These are phyloP conservation scores for Gonium pectorale DNA, from an alignment of 139 green algal species.

Conservation along the genomic window DNA sequence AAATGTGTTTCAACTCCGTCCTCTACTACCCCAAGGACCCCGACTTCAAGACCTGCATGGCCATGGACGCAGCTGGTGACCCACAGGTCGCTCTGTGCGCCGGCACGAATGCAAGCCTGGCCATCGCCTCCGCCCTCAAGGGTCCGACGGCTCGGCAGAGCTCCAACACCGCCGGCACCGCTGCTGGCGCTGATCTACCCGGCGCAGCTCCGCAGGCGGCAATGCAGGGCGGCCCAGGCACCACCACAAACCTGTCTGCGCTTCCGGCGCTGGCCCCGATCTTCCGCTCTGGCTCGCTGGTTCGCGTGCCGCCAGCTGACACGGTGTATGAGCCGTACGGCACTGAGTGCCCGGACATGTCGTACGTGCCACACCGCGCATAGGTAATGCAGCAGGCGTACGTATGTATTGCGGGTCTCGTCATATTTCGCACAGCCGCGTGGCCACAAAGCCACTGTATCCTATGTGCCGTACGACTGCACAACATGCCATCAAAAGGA, in stretches of 20 bases:
- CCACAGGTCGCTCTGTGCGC: conserved; percentile 14
- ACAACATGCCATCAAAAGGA: no score
- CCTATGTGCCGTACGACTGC: no score
- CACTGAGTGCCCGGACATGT: conserved; percentile 17
- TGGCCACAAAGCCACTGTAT: no score
- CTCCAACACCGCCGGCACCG: not conserved
- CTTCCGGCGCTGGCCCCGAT: not conserved
- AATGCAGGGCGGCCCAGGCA: not conserved
- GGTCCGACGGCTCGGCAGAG: no score
- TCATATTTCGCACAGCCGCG: no score
- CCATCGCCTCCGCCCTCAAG: not conserved
- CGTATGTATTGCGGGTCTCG: no score
- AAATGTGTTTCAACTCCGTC: conserved; percentile 46
- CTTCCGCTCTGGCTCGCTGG: not conserved
- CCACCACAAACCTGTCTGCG: not conserved
- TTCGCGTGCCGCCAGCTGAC: not conserved
- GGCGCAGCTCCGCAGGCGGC: not conserved
- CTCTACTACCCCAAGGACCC: conserved; percentile 22
- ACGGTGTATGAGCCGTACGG: conserved; percentile 15
- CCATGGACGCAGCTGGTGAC: conserved; percentile 24
- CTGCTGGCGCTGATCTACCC: not conserved
- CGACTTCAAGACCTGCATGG: not conserved
- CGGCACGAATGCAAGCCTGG: not conserved
- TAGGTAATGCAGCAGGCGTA: no score
- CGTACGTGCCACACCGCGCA: conserved; percentile 22